Base-by-base conservation (phyloP, 2,329 filamentous ascomycete species). In the Stemphylium lycopersici region DNA sequence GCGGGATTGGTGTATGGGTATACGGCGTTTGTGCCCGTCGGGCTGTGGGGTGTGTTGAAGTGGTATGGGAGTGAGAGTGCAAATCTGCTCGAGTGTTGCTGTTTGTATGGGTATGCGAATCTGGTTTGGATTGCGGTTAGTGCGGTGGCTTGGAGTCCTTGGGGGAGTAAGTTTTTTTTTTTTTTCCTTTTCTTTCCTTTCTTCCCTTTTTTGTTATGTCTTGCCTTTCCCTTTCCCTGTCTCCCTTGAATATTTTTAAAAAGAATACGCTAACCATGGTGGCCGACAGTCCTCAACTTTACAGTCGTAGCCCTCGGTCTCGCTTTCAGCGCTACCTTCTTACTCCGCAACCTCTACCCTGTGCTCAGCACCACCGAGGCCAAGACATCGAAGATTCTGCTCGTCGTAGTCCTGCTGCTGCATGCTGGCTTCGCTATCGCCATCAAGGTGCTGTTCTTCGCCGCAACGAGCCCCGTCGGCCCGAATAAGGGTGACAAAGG, bases 391-490 rank as follows among this genome's bases (percentile, higher is more conserved):
- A 96, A 96, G 83, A 83, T 91, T 18, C 78, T 99, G 58, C 82
- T 99, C 55, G 81, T 98, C 47, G 80, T 93, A 18, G 93, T 99
- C 22, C 84, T 98, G 26, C 83, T 85, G 26, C 81, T 98, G 59
- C 95, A 99, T 78, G 88, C 92, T 24, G 95, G 89, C n/a, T 81
- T 99, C 63, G 86, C 93, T 1, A 85, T 98, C 67, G 90, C 93
- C 4, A 98, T 99, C 78, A 98, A 98, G 83, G 88, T 97, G 55
- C 79, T 98, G 24, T 98, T 98, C 83, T 99, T 99, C 78, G 93
- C 92, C 65, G 84, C 79, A 56, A 83, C 69, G 10, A 76, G 73
- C 41, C 72, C 73, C 1, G 66, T 73, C 2, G 69, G 69, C 2
- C 64, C 70, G 18, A 65, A 67, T 6, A 68, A 69, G 49, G 63